Evolutionary conservation across 2,329 filamentous ascomycete genomes (phyloP).

Genomic region (Nectriaceae sp.): DNA sequence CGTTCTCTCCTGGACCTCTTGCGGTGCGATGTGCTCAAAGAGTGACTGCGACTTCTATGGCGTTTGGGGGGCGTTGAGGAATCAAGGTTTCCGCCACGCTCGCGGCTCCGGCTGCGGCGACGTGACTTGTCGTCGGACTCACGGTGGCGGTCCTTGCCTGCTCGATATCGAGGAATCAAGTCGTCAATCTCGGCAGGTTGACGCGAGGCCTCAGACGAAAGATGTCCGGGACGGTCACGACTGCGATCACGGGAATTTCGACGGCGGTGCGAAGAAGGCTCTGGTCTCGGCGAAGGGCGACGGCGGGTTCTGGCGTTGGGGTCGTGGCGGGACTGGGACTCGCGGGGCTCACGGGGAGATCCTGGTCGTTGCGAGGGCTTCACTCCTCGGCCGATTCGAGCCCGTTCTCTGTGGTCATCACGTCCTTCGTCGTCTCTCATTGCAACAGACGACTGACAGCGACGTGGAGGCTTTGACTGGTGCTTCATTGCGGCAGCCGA

Average conservation of each 20-base stretch:
- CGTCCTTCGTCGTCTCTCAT: constrained; percentile 42
- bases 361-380: constrained; percentile 33
- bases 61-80: constrained; percentile 45
- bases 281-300: constrained; percentile 35
- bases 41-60: constrained; percentile 44
- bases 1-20: constrained; percentile 42
- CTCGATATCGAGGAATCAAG: constrained; percentile 41
- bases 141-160: constrained; percentile 31
- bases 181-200: constrained; percentile 35
- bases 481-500: constrained; percentile 32
- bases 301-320: constrained; percentile 32
- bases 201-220: constrained; percentile 28
- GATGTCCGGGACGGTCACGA: constrained; percentile 27
- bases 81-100: constrained; percentile 31
- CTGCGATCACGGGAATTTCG: constrained; percentile 33
- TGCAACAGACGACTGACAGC: constrained; percentile 42
- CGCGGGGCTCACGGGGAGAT: constrained; percentile 32
- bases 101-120: constrained; percentile 37
- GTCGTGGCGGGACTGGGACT: constrained; percentile 29
- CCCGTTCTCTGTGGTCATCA: constrained; percentile 40
- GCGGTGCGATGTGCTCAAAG: constrained; percentile 36
- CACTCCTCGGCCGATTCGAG: constrained; percentile 37
- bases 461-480: constrained; percentile 35
- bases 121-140: constrained; percentile 34
- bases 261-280: constrained; percentile 38